Percentiles rank a stretch among this genome's conserved stretches.
Evolutionary conservation across 192 early-diverging fungal species (phyloP).

Genomic region (Glomus cerebriforme): DNA sequence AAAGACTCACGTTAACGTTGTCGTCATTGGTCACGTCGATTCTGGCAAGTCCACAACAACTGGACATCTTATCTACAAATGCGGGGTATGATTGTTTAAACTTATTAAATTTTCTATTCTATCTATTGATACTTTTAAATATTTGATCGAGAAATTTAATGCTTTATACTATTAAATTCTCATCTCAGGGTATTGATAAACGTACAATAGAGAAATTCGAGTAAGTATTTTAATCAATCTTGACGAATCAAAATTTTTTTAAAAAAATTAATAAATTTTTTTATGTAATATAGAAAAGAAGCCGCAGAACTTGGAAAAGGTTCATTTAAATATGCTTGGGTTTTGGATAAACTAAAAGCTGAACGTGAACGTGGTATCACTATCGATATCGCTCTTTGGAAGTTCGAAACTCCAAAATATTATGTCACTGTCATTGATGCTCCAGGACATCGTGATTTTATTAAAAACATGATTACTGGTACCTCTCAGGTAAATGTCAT

Average conservation of each 20-base stretch:
- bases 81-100: constrained; percentile 69
- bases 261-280: neutral
- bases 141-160: neutral
- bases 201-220: constrained; percentile 95
- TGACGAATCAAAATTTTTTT: neutral
- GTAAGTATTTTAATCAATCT: constrained; percentile 8
- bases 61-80: constrained; percentile 99
- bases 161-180: neutral
- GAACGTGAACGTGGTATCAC: constrained; percentile 99
- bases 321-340: constrained; percentile 99
- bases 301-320: constrained; percentile 98
- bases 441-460: constrained; percentile 99
- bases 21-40: constrained; percentile 99
- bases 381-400: constrained; percentile 98
- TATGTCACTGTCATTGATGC: constrained; percentile 99
- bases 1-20: constrained; percentile 91
- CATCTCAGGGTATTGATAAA: constrained; percentile 76
- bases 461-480: constrained; percentile 99
- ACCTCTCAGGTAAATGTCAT: constrained; percentile 73
- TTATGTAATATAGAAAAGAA: constrained; percentile 70
- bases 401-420: constrained; percentile 96
- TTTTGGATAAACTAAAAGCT: constrained; percentile 98
- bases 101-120: neutral
- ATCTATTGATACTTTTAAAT: neutral
- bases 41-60: constrained; percentile 99